Evolutionary conservation across 306 rosid genomes (phyloP).

Genomic region (Acacia crassicarpa): DNA sequence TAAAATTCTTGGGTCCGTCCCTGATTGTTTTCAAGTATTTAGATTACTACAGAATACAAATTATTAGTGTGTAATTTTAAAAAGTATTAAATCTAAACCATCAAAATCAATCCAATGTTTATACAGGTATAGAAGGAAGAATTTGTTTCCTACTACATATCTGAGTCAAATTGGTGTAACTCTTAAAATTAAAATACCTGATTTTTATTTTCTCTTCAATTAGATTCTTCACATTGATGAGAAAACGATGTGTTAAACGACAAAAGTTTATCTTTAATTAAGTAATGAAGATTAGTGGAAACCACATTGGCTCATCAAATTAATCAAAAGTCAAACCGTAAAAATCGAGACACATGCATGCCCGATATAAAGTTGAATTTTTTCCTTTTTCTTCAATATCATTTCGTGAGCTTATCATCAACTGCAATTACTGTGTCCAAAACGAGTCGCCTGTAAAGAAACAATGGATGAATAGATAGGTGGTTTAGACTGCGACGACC

Average conservation of each 20-base stretch:
- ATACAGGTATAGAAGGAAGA: not conserved
- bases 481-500: slow-evolving; percentile 11
- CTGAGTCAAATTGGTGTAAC: not conserved
- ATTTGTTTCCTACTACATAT: not conserved
- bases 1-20: too few relatives aligned
- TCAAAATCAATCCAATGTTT: not conserved
- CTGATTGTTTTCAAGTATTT: too few relatives aligned
- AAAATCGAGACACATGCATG: not conserved
- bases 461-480: slow-evolving; percentile 18
- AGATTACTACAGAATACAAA: not conserved
- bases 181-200: not conserved
- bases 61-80: too few relatives aligned
- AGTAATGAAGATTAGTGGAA: not conserved
- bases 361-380: not conserved
- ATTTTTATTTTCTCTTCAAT: too few relatives aligned
- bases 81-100: not conserved
- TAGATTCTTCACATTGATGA: not conserved
- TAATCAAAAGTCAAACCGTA: not conserved
- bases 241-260: not conserved
- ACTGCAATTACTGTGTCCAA: not conserved
- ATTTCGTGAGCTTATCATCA: not conserved
- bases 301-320: not conserved
- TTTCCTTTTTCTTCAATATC: not conserved
- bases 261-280: not conserved
- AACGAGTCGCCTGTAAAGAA: slow-evolving; percentile 12